Base-by-base conservation (phyloP, 176 grass and related monocot species). In the Chloris gayana region DNA sequence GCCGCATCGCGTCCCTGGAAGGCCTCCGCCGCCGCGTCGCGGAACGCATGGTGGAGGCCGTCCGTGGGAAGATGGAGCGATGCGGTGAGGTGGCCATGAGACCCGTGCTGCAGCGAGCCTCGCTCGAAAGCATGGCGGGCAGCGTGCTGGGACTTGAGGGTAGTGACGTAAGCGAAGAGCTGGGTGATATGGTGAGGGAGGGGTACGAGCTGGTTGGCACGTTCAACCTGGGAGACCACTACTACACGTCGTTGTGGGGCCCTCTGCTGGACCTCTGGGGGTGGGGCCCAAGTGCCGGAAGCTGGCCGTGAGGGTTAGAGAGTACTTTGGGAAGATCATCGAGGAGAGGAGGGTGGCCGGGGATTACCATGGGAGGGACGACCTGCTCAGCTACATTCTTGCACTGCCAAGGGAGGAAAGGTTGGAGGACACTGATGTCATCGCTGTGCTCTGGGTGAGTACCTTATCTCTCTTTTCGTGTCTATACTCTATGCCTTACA, bases 381-480 rank as follows among this genome's bases (percentile, higher is more conserved):
- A 86, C 42, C 73, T 90, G 21, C 34, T 35, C 34, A 35, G 34
- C 34, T 35, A 35, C 34, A 35, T 97, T 21, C 79, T 97, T 54
- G 86, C 88, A 33, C 80, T 97, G 42, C 79, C 82, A 7, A 84
- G 83, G 44, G 1, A 22, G 72, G 93, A 97, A 22, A 88, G 73
- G 22, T 73, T 97, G 75, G 86, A 88, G 18, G 90, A 93, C 31
- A 17, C 67, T 67, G 93, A 97, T 78, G 89, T 93, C 79, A 66
- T 88, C 63, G 90, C 93, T 60, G 76, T 97, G 0, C 93, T 97
- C 67, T 97, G 93, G 93, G 93, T 97, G 34, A 35, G 34, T 35
- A 3, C n/a, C n/a, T n/a, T n/a, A n/a, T n/a, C n/a, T n/a, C n/a
- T n/a, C n/a, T n/a, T n/a, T n/a, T n/a, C n/a, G n/a, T n/a, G n/a